Evolutionary conservation across 768 basidiomycete genomes (phyloP).

Genomic region (Macrolepiota dolichaula): DNA sequence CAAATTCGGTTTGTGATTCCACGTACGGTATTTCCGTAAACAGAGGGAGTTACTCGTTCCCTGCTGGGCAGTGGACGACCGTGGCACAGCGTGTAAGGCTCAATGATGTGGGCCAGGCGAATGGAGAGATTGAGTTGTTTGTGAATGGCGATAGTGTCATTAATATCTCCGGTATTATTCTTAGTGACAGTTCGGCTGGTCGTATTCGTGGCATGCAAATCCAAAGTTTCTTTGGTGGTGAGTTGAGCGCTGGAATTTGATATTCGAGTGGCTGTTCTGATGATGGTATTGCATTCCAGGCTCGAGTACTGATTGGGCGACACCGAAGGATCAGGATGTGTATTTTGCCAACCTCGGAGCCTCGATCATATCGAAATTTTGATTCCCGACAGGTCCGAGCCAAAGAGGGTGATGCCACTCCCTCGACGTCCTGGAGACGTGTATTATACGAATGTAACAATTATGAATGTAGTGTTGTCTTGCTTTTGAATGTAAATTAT

Average conservation of each 20-base stretch:
- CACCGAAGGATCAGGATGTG: slow-evolving; percentile 51
- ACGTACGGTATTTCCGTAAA: slow-evolving; percentile 18
- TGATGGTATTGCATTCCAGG: slow-evolving; percentile 27
- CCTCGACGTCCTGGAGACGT: neutral
- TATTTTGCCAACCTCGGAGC: slow-evolving; percentile 65
- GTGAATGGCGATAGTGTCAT: slow-evolving; percentile 57
- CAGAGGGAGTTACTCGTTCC: slow-evolving; percentile 44
- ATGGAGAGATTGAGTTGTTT: slow-evolving; percentile 66
- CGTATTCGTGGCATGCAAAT: slow-evolving; percentile 58
- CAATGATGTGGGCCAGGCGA: slow-evolving; percentile 58
- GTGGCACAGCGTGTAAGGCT: slow-evolving; percentile 64
- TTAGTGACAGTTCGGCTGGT: slow-evolving; percentile 40
- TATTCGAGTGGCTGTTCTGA: neutral
- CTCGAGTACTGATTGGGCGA: slow-evolving; percentile 44
- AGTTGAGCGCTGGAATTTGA: slow-evolving; percentile 11
- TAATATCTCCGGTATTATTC: slow-evolving; percentile 43
- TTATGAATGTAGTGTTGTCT: neutral
- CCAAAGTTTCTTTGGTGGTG: slow-evolving; percentile 70
- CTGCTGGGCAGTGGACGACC: slow-evolving; percentile 55
- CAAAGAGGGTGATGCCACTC: neutral
- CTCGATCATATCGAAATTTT: slow-evolving; percentile 30
- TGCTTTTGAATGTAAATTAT: neutral
- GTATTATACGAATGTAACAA: slow-evolving; percentile 2
- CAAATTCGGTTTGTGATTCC: slow-evolving; percentile 46
- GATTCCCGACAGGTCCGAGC: neutral